Evolutionary conservation across 345 rosid species (phyloP), one percentile per base, ranked within the genome.

Genomic region (Hevea brasiliensis): DNA sequence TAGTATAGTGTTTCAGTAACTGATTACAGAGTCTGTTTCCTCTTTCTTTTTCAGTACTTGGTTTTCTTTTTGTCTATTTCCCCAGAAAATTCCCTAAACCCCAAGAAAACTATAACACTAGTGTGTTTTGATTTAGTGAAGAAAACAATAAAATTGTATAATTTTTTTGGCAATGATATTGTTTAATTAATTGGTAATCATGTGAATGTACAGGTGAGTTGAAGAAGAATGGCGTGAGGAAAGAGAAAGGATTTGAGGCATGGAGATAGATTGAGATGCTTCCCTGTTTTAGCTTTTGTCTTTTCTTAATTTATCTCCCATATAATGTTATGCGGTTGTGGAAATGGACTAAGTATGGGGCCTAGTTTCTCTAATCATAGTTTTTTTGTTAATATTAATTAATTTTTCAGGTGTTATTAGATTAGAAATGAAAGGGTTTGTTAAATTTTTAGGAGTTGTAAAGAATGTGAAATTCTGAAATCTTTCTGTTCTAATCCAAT

Each of bases 181-280:
- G 37, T 32, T 32, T 32, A 32, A 32, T 32, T 32, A 32, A 27
- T 20, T 51, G 61, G 60, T 61, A 55, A 75, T 59, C 62, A 72
- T 78, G 78, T 54, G 76, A 71, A 7, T 42, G 35, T 13, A 82
- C 94, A 92, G 98, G 87, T 14, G 74, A 18, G 75, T 55, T 75
- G 79, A 76, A 77, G 79, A 78, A 77, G 85, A 79, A 81, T 70
- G 80, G 72, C 60, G 88, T 69, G 87, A 90, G 81, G 86, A 83
- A 83, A 79, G 85, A 74, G 72, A 74, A 66, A 71, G 87, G 85
- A 53, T 75, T 81, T 72, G 89, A 73, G 81, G 85, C 78, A 17
- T 63, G 64, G 77, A 84, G 90, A 79, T 77, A 84, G 76, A 81
- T 66, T 65, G 65, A 51, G 56, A 20, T 21, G 45, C 50, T 41